Evolutionary conservation across 768 basidiomycete species (phyloP).

Genomic region (Trametes coccinea): DNA sequence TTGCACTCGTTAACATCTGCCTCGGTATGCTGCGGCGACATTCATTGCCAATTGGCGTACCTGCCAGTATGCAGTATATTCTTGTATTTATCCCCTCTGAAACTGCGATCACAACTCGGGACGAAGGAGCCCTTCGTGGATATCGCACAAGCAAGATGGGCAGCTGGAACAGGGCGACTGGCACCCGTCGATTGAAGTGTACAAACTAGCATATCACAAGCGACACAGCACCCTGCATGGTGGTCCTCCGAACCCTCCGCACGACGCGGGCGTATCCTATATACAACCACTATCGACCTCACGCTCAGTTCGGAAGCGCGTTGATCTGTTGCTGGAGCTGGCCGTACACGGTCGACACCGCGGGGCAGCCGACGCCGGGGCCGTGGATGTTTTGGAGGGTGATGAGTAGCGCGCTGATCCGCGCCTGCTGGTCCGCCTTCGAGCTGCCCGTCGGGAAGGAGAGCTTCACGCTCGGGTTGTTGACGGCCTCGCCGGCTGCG

Average conservation of each 20-base stretch:
- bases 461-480: slow-evolving; percentile 60
- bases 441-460: slow-evolving; percentile 66
- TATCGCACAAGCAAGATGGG: not conserved
- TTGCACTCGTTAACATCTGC: too few relatives aligned
- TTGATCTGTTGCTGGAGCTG: slow-evolving; percentile 22
- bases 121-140: too few relatives aligned
- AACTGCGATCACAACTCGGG: too few relatives aligned
- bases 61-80: too few relatives aligned
- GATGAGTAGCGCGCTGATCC: slow-evolving; percentile 59
- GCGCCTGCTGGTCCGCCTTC: slow-evolving; percentile 50
- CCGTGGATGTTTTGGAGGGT: slow-evolving; percentile 77
- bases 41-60: too few relatives aligned
- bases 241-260: not conserved
- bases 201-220: slow-evolving; percentile 18
- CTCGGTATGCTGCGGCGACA: too few relatives aligned
- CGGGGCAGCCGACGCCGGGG: slow-evolving; percentile 67
- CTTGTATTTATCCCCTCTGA: too few relatives aligned
- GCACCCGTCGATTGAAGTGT: slow-evolving; percentile 23
- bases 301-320: slow-evolving; percentile 15
- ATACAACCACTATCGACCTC: not conserved
- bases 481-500: slow-evolving; percentile 58
- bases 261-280: not conserved
- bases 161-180: slow-evolving; percentile 24
- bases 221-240: slow-evolving; percentile 7
- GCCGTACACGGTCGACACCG: slow-evolving; percentile 47